Conservation (phyloP, 2,329 filamentous ascomycete genomes). For the Colletotrichum cereale region DNA sequence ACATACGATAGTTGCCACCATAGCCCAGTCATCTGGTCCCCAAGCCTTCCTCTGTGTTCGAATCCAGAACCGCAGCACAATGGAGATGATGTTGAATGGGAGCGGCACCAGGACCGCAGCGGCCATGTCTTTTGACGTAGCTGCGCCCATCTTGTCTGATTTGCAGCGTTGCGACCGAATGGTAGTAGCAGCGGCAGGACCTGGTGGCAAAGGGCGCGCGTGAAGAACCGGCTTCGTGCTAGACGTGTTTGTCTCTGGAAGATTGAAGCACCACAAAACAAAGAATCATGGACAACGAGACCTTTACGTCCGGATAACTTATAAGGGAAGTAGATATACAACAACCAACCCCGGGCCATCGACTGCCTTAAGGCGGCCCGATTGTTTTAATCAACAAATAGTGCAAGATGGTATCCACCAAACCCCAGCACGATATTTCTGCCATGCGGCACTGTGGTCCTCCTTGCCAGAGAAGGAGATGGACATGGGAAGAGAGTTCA, state of each 20-base stretch:
- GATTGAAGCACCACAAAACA: conserved; percentile 8
- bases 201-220: too few relatives aligned
- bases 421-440: conserved; percentile 3
- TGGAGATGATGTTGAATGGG: conserved; percentile 23
- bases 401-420: conserved; percentile 25
- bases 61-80: conserved; percentile 31
- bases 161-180: neutral
- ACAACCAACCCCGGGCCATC: neutral
- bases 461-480: conserved; percentile 6
- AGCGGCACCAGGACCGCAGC: conserved; percentile 32
- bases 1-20: conserved; percentile 36
- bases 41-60: conserved; percentile 36
- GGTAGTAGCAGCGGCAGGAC: neutral
- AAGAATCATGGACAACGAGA: neutral
- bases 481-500: conserved; percentile 17
- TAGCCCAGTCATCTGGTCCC: conserved; percentile 38
- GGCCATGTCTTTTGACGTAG: conserved; percentile 37
- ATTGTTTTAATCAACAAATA: conserved; percentile 15
- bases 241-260: neutral
- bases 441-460: conserved; percentile 25
- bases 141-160: conserved; percentile 25
- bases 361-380: conserved; percentile 30
- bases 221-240: conserved; percentile 35
- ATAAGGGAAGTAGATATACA: neutral
- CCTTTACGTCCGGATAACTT: conserved; percentile 11